These are phyloP conservation scores for Taxawa tesnikishii DNA, from an alignment of 2,329 filamentous ascomycete genomes.

Conservation along the genomic window DNA sequence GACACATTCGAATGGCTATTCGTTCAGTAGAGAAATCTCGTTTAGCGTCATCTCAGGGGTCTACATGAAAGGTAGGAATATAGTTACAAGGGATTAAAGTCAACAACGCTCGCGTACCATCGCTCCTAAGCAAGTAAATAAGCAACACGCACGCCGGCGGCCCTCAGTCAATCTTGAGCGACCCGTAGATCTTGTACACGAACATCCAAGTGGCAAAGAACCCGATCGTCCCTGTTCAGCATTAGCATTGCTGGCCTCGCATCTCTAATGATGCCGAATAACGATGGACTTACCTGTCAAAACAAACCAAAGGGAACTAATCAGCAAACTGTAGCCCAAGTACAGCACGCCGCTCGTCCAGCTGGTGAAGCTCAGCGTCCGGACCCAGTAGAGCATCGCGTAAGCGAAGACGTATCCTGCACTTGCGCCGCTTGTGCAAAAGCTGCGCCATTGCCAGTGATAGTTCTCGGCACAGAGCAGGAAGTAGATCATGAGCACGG, in stretches of 20 bases:
- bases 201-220: constrained; percentile 95
- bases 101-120: too few species aligned
- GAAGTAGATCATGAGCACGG: constrained; percentile 92
- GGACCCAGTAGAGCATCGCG: constrained; percentile 81
- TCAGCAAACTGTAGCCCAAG: constrained; percentile 78
- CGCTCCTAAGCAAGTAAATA: too few species aligned
- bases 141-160: too few species aligned
- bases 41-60: too few species aligned
- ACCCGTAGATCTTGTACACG: constrained; percentile 83
- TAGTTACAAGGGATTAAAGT: too few species aligned
- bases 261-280: neutral
- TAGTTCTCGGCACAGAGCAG: constrained; percentile 93
- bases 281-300: constrained; percentile 64
- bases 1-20: too few species aligned
- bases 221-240: constrained; percentile 68
- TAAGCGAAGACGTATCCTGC: constrained; percentile 87
- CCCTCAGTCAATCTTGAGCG: constrained; percentile 89
- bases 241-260: constrained; percentile 3
- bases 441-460: constrained; percentile 96
- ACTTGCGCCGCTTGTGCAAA: constrained; percentile 81
- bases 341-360: constrained; percentile 83
- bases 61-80: too few species aligned
- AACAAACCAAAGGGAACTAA: constrained; percentile 86
- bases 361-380: constrained; percentile 73
- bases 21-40: too few species aligned